Base-by-base conservation (phyloP, 352 stramenopile species). In the Globisporangium emineosum region DNA sequence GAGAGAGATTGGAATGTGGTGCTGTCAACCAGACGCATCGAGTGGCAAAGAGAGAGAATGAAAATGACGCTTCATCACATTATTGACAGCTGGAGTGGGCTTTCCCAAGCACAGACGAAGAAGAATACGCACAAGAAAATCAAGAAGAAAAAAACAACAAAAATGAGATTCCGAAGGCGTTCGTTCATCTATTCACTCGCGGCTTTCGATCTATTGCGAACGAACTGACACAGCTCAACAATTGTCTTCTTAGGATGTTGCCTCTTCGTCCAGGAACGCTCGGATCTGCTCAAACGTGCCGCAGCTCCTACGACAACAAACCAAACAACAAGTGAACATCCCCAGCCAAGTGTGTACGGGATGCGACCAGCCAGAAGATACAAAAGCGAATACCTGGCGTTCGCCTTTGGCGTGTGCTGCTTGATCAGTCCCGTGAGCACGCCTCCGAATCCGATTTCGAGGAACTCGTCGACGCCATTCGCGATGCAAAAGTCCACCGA, bases 391-490 rank as follows among this genome's bases (percentile, higher is more conserved):
- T 70, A 81, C 73, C 45, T 58, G n/a, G 60, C 62, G 6, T 47
- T 64, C 21, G 70, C 65, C 21, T 70, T 68, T 10, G 73, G 69
- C 42, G 67, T 62, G 55, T 94, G 86, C 69, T 94, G 86, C 64
- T 78, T 78, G 69, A 94, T 89, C 49, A 96, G 79, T 1, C 81
- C 81, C 23, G 83, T 71, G 37, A 96, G 73, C 42, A 96, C 84
- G 27, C 80, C 76, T 15, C 83, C 86, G 21, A 81, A 78, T 13
- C 88, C 88, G 19, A 93, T 42, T 54, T 96, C 88, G 3, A 96
- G 30, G 54, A 96, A 96, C 29, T 73, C 65, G 32, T 43, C 60
- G 29, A 81, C 69, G 19, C 71, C 70, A 3, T 77, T 60, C n/a
- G 63, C 72, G 32, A 91, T n/a, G 47, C 82, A 91, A 25, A 76